Conservation (phyloP, 2,329 filamentous ascomycete species). For the Aspergillus aculeatinus region DNA sequence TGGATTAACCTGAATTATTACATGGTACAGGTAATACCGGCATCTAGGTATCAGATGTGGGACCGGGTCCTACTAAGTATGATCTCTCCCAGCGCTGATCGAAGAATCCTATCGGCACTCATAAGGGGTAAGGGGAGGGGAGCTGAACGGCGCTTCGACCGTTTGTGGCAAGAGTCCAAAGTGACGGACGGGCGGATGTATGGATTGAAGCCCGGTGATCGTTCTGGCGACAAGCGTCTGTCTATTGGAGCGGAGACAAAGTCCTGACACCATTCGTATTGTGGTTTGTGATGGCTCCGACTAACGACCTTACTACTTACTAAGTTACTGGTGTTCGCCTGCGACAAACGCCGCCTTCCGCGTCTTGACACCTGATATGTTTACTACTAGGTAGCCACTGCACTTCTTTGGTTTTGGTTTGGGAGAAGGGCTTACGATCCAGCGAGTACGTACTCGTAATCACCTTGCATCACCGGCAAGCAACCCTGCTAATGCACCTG, state of each 20-base stretch:
- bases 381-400: not conserved
- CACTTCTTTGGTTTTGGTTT: too few species aligned
- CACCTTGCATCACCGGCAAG: not conserved
- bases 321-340: not conserved
- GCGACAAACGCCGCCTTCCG: not conserved
- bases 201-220: conserved; percentile 16
- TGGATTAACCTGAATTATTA: conserved; percentile 4
- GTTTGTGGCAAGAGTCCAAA: conserved; percentile 29
- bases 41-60: conserved; percentile 11
- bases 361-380: not conserved
- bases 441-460: not conserved
- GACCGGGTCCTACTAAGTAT: conserved; percentile 17
- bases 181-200: conserved; percentile 7
- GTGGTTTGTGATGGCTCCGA: conserved; percentile 3
- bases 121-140: conserved; percentile 22
- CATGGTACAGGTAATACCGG: not conserved
- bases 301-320: not conserved
- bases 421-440: too few species aligned
- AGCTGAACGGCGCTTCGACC: conserved; percentile 24
- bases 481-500: not conserved
- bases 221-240: conserved; percentile 14
- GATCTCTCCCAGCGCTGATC: conserved; percentile 24
- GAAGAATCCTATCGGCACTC: conserved; percentile 19
- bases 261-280: conserved; percentile 4
- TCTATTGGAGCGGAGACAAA: not conserved